Evolutionary conservation across 2,329 filamentous ascomycete species (phyloP).

Genomic region (Phyllosticta citriasiana): DNA sequence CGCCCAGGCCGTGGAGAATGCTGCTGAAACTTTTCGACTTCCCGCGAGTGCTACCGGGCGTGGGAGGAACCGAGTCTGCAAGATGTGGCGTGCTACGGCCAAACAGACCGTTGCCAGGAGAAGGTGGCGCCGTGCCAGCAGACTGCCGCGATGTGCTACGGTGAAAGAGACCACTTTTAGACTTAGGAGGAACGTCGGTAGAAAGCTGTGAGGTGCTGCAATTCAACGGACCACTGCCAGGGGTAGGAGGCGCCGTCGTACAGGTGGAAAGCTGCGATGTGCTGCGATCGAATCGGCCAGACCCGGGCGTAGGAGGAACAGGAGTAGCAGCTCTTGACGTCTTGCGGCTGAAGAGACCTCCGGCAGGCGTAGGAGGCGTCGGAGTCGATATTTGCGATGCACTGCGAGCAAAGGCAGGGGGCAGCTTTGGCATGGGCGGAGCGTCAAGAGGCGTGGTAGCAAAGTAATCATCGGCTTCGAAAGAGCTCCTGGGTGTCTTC

Average conservation of each 20-base stretch:
- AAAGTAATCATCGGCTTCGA: background rate
- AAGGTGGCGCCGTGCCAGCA: background rate
- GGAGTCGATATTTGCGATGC: background rate
- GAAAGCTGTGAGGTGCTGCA: too few species aligned
- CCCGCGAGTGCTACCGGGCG: background rate
- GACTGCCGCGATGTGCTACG: background rate
- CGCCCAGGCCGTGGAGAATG: background rate
- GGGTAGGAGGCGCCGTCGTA: too few species aligned
- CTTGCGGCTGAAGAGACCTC: background rate
- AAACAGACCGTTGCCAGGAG: background rate
- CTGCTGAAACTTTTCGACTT: background rate
- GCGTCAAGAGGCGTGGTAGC: slow-evolving; percentile 1
- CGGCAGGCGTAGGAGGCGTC: background rate
- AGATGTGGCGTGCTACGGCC: background rate
- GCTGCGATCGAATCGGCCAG: too few species aligned
- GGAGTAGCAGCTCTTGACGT: background rate
- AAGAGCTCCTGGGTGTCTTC: background rate
- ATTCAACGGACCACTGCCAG: too few species aligned
- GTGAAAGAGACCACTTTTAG: too few species aligned
- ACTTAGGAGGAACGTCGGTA: too few species aligned
- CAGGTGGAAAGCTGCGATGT: background rate
- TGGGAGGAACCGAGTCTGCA: background rate
- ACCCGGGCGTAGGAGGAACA: too few species aligned
- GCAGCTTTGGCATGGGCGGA: background rate
- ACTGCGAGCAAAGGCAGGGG: background rate